Base-by-base conservation (phyloP, 2,329 filamentous ascomycete genomes). In the Apiospora hydei region DNA sequence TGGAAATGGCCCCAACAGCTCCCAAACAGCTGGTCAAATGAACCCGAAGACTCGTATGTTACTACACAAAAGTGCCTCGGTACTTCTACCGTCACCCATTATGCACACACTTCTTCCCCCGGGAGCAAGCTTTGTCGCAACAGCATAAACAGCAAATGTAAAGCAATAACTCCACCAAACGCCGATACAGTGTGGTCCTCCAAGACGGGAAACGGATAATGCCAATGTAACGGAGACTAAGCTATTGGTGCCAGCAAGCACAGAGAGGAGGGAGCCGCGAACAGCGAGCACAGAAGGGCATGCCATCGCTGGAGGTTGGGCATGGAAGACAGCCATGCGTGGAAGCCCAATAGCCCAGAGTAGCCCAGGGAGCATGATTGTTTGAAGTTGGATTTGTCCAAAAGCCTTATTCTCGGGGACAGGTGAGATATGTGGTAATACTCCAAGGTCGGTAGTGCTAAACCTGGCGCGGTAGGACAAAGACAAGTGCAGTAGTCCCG, bases 101-200 rank as follows among this genome's bases (percentile, higher is more conserved):
- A 64, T 41, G 57, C 57, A 41, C 18, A 21, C 34, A 21, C 30
- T 64, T 64, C 57, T 14, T 64, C 34, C 34, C 34, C 57, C 10
- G n/a, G 57, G 57, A 38, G 57, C 57, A 18, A 64, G 34, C 34
- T 64, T 64, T 30, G 41, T 68, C 18, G 70, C 24, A 66, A 21
- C 38, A 66, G 30, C 38, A 44, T 71, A 38, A 69, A 72, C 26
- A 47, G 41, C 69, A 70, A 70, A 70, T 67, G 61, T 72, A 73
- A 71, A 71, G 51, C 71, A 71, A 70, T 61, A 67, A 73, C 71
- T 70, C 64, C 72, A 51, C 69, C 68, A 51, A 73, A 72, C 72
- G 72, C 72, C 72, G 70, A 69, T 73, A 70, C 72, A 72, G 67
- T 71, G 71, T 61, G 38, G 38, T 57, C 41, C 46, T 57, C 47